Conservation (phyloP, 176 grass and related monocot genomes). For the Raddia distichophylla region DNA sequence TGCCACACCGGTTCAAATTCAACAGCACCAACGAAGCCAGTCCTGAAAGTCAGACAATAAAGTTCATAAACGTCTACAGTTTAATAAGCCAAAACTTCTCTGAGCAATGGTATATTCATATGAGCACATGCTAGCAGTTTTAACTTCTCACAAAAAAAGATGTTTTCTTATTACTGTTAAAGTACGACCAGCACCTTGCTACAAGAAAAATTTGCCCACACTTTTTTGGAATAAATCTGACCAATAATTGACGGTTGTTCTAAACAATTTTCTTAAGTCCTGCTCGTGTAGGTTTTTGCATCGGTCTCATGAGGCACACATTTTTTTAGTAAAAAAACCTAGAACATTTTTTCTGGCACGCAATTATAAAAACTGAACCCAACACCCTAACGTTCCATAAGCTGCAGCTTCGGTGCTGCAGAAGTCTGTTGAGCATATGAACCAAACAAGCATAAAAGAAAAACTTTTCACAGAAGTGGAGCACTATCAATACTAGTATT, state of each 20-base stretch:
- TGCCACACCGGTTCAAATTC: constrained; percentile 82
- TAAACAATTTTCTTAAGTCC: background rate
- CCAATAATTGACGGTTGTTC: background rate
- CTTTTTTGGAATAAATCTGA: background rate
- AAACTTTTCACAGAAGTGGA: background rate
- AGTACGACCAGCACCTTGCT: background rate
- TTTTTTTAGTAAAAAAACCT: background rate
- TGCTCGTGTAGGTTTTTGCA: background rate
- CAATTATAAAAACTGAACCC: background rate
- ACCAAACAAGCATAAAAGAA: constrained; percentile 5
- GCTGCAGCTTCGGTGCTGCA: background rate
- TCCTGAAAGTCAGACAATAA: constrained; percentile 35
- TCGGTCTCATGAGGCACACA: background rate
- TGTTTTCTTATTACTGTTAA: background rate
- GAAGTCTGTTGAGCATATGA: background rate
- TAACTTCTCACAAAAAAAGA: background rate
- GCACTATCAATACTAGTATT: background rate
- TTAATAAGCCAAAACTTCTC: background rate
- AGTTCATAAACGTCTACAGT: background rate
- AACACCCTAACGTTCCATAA: background rate
- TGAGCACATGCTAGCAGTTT: background rate
- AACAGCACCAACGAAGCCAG: constrained; percentile 65
- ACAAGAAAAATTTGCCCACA: background rate
- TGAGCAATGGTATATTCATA: background rate
- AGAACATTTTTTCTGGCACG: background rate